Evolutionary conservation across 441 rosid genomes (phyloP), one percentile per base, ranked within the genome.

Genomic region (Hura crepitans): DNA sequence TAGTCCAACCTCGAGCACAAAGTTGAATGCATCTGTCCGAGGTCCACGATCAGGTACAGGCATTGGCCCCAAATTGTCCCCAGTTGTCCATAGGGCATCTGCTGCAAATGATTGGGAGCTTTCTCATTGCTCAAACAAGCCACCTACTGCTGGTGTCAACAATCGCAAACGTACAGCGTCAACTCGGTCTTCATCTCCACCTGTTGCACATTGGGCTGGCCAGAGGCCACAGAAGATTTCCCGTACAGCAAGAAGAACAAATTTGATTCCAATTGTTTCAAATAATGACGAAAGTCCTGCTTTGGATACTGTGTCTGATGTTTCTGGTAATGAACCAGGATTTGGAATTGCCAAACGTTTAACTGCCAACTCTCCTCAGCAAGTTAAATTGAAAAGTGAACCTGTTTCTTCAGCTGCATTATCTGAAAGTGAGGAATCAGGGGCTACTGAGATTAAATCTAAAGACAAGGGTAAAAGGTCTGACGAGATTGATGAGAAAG

Each of bases 391-490:
- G 42, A 93, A 85, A 87, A 79, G 81, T 70, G 99, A 93, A 23
- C 81, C 86, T 58, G 76, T 86, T 75, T 85, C 97, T 70, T 80
- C 93, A 25, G 79, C 94, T 59, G 84, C 85, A 43, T 81, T 91
- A 79, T 91, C 97, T 62, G 99, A 95, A 85, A 89, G 97, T 81
- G 99, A 96, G 79, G 98, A 96, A 64, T 80, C 86, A 42, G 96
- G 92, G 39, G 83, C 89, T 73, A 75, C 96, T 69, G 97, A 90
- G 74, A 86, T 85, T 58, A 89, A 85, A 82, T 87, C 89, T 59
- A 89, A 83, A 77, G 97, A 87, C 72, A 91, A 85, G 83, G 85
- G 82, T 28, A 93, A 85, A 79, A 88, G 83, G 68, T 81, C 88
- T 63, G 93, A 90, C 78, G 97, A 91, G 64, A 69, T 84, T 46